phyloP scores from a whole-genome alignment of 768 basidiomycete genomes.

The Kwoniella shandongensis region DNA sequence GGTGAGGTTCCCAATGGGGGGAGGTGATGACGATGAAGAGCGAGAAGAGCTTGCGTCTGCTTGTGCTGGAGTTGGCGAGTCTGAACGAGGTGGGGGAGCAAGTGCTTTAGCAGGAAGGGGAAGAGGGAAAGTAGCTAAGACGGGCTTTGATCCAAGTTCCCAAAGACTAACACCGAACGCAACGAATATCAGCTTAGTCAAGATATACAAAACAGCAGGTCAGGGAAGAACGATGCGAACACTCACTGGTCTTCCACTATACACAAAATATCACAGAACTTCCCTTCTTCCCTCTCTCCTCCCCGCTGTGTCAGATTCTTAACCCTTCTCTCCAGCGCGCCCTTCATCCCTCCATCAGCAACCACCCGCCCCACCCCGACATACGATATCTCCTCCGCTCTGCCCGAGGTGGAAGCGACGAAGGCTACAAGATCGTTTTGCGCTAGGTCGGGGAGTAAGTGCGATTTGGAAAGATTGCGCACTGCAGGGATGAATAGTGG shows the following conservation, averaged over 20 bases:
- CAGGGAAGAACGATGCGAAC: not conserved
- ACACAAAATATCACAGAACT: constrained; percentile 47
- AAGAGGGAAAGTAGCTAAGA: constrained; percentile 22
- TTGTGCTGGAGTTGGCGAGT: constrained; percentile 1
- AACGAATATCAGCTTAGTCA: not conserved
- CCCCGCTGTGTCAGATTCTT: constrained; percentile 25
- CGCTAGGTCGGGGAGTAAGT: constrained; percentile 42
- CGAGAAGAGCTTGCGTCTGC: constrained; percentile 3
- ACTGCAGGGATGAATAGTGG: constrained; percentile 51
- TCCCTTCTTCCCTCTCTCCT: constrained; percentile 42
- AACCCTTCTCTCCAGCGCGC: constrained; percentile 40
- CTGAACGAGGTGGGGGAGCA: constrained; percentile 18
- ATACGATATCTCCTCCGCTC: constrained; percentile 28
- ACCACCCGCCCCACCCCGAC: constrained; percentile 45
- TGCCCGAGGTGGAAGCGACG: constrained; percentile 22
- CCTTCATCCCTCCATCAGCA: constrained; percentile 41
- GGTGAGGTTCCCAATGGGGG: constrained; percentile 4
- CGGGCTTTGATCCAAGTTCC: constrained; percentile 44
- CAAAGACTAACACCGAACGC: constrained; percentile 39
- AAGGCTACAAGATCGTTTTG: constrained; percentile 42
- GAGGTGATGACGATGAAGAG: constrained; percentile 5
- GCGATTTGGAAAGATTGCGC: constrained; percentile 33
- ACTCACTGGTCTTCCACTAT: constrained; percentile 50
- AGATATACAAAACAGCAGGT: not conserved
- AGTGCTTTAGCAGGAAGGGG: constrained; percentile 29